Base-by-base conservation (phyloP, 208 protist species). In the Ichthyophonus hoferi region DNA sequence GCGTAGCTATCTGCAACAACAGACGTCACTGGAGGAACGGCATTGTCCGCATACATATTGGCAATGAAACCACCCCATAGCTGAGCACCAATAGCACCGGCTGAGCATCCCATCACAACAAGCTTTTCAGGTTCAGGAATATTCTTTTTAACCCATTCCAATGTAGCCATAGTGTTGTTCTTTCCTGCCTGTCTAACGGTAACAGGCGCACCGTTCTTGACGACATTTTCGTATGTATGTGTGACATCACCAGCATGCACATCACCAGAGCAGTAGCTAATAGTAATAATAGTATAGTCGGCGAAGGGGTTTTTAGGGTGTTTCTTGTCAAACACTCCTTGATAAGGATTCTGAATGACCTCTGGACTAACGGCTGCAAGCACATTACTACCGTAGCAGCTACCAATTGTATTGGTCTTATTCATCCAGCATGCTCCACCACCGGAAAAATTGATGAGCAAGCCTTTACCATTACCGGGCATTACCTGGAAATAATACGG, bases 71-170 rank as follows among this genome's bases (percentile, higher is more conserved):
- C 77, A 39, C 34, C 34, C 77, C 77, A 81, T 14, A 81, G 2
- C n/a, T 81, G 77, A 14, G 77, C 77, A n/a, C 33, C 77, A n/a
- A 81, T 2, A 34, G 77, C 24, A 12, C 77, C 77, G n/a, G 77
- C 35, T 12, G 77, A 81, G 34, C 77, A 81, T 81, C 77, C 77
- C 77, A 81, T 81, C 33, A 81, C 34, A 12, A 81, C 77, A 2
- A 81, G n/a, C 3, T 2, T n/a, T 2, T 12, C 34, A 34, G 77
- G 77, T n/a, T 38, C 35, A 14, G 7, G 7, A 3, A 81, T 38
- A 81, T 81, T 35, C 7, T 38, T 35, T 39, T 81, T 2, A 12
- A 81, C 34, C 77, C 77, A 81, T 2, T 81, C 34, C 7, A 81
- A 38, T 14, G n/a, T 31, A 81, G 77, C 2, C 33, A 81, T n/a